phyloP scores from a whole-genome alignment of 106 monocot genomes.

The Allium fistulosum region DNA sequence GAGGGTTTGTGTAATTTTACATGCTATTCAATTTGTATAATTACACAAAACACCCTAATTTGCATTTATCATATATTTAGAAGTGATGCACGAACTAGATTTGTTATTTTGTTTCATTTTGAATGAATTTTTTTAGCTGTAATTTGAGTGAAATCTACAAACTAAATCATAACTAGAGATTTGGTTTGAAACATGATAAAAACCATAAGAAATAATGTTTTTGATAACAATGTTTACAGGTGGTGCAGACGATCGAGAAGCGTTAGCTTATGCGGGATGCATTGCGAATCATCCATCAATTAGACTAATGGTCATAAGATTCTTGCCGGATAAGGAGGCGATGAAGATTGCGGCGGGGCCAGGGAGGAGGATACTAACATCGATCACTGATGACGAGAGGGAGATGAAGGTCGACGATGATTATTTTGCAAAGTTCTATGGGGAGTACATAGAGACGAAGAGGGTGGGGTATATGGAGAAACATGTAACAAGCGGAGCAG shows the following conservation, averaged over 20 bases:
- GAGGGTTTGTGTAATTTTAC: too few species aligned
- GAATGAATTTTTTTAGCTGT: too few species aligned
- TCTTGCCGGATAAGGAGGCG: slow-evolving; percentile 34
- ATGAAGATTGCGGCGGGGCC: not conserved
- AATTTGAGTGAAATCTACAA: too few species aligned
- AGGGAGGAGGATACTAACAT: not conserved
- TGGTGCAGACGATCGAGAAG: slow-evolving; percentile 74
- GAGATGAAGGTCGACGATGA: slow-evolving; percentile 56
- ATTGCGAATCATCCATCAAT: slow-evolving; percentile 37
- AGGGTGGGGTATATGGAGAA: slow-evolving; percentile 62
- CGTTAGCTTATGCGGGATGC: slow-evolving; percentile 36
- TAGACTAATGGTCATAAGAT: slow-evolving; percentile 40
- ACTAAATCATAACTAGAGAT: too few species aligned
- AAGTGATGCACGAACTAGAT: too few species aligned
- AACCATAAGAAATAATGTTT: too few species aligned
- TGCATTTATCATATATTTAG: too few species aligned
- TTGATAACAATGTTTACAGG: slow-evolving; percentile 9
- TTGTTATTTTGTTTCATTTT: too few species aligned
- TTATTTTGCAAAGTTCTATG: slow-evolving; percentile 62
- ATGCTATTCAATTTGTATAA: too few species aligned
- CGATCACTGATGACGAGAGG: slow-evolving; percentile 15
- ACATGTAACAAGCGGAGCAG: slow-evolving; percentile 45
- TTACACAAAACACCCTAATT: too few species aligned
- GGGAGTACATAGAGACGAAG: slow-evolving; percentile 21
- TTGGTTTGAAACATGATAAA: too few species aligned